These are phyloP conservation scores for Filobasidium wieringae DNA, from an alignment of 768 basidiomycete genomes.

Conservation along the genomic window DNA sequence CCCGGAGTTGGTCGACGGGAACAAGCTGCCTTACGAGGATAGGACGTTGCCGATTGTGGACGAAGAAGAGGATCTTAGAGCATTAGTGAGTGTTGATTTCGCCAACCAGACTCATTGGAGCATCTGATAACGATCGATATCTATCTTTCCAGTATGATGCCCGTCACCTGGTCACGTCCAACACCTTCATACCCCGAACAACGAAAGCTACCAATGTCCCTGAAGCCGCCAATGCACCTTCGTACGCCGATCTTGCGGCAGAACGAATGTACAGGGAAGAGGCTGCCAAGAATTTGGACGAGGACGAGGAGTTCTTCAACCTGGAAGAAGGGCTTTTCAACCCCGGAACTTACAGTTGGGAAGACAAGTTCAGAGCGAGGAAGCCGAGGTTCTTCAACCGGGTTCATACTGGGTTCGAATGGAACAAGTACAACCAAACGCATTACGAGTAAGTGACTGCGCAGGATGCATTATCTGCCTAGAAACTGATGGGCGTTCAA, in stretches of 20 bases:
- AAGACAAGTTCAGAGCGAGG: constrained; percentile 92
- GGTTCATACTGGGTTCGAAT: constrained; percentile 97
- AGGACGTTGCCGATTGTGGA: constrained; percentile 66
- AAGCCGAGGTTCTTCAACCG: constrained; percentile 98
- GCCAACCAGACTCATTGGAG: no score
- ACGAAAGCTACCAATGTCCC: constrained; percentile 36
- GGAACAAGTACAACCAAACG: constrained; percentile 99
- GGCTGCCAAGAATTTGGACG: constrained; percentile 65
- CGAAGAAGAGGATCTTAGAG: constrained; percentile 40
- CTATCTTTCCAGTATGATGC: constrained; percentile 52
- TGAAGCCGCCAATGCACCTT: constrained; percentile 43
- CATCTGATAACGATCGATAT: neutral
- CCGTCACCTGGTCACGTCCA: constrained; percentile 67
- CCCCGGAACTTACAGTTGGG: constrained; percentile 87
- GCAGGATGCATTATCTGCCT: neutral
- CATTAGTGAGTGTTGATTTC: constrained; percentile 26
- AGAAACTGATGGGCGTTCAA: neutral
- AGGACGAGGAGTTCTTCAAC: constrained; percentile 92
- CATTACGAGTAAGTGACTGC: constrained; percentile 76
- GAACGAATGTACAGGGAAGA: constrained; percentile 76
- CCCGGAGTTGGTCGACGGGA: constrained; percentile 61
- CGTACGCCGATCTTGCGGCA: constrained; percentile 60
- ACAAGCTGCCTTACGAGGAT: constrained; percentile 60
- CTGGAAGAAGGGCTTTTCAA: constrained; percentile 76
- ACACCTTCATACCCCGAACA: constrained; percentile 71